Percentiles rank a stretch among this genome's conserved stretches.
These are phyloP conservation scores for Plectosphaerella plurivora DNA, from an alignment of 2,329 filamentous ascomycete genomes.

Conservation along the genomic window DNA sequence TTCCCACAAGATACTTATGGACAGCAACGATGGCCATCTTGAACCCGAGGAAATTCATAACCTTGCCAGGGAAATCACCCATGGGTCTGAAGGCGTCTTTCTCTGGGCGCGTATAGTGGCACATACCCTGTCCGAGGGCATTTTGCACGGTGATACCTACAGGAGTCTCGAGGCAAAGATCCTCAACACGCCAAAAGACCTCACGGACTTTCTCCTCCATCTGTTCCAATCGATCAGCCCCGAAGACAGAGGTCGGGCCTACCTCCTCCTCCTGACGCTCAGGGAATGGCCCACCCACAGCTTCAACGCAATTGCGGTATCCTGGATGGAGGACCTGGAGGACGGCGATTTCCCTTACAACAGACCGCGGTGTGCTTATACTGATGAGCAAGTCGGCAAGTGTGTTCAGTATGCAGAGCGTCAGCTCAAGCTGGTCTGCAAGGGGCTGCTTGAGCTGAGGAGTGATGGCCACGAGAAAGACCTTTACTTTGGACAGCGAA, in stretches of 20 bases:
- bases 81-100: conserved; percentile 1
- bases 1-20: not conserved
- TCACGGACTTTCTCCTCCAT: not conserved
- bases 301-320: not conserved
- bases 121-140: not conserved
- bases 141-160: not conserved
- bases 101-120: conserved; percentile 2
- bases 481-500: too few relatives aligned
- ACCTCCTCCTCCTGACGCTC: not conserved
- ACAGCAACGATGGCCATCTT: not conserved
- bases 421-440: not conserved
- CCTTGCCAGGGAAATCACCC: not conserved
- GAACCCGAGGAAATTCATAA: not conserved
- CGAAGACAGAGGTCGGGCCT: not conserved
- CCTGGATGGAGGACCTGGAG: not conserved
- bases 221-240: not conserved
- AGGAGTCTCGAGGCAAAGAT: not conserved
- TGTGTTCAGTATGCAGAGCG: not conserved
- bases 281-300: not conserved
- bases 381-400: not conserved
- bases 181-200: not conserved
- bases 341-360: not conserved
- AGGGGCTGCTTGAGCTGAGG: not conserved
- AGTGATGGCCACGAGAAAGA: not conserved
- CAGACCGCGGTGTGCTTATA: not conserved